phyloP scores from a whole-genome alignment of 2,329 filamentous ascomycete species.

The Cylindrodendrum hubeiense region DNA sequence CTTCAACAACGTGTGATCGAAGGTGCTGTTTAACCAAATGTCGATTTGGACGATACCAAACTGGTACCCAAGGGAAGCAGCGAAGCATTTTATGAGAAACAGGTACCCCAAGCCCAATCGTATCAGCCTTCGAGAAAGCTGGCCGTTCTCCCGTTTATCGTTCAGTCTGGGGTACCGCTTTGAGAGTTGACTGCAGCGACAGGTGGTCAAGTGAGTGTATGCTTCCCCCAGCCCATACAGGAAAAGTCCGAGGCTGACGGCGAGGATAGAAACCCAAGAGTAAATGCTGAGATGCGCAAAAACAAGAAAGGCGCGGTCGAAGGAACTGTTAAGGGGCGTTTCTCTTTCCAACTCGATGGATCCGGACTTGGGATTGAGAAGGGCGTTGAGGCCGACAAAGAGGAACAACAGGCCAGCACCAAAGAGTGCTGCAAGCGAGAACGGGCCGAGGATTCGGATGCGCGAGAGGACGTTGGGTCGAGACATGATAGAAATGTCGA shows the following conservation, averaged over 20 bases:
- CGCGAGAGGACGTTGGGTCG: neutral
- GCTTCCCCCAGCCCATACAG: too few species aligned
- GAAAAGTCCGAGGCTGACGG: too few species aligned
- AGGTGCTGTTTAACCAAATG: neutral
- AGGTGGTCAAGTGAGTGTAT: too few species aligned
- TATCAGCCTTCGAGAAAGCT: neutral
- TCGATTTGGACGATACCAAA: neutral
- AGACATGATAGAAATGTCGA: neutral
- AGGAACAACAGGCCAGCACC: neutral
- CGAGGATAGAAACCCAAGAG: too few species aligned
- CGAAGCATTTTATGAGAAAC: neutral
- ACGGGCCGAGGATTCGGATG: neutral
- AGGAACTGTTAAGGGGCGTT: too few species aligned
- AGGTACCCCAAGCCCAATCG: neutral
- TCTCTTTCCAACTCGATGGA: too few species aligned
- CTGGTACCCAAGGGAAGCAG: neutral
- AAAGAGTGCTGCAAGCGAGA: neutral
- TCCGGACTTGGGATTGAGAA: neutral
- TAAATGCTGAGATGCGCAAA: too few species aligned
- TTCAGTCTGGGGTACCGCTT: neutral
- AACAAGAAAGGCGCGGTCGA: too few species aligned
- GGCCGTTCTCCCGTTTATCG: neutral
- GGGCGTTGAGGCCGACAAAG: neutral
- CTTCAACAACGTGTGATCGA: neutral
- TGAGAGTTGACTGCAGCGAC: too few species aligned